Evolutionary conservation across 495 filamentous ascomycete species (phyloP).

Genomic region (Penicillium ochrochloron): DNA sequence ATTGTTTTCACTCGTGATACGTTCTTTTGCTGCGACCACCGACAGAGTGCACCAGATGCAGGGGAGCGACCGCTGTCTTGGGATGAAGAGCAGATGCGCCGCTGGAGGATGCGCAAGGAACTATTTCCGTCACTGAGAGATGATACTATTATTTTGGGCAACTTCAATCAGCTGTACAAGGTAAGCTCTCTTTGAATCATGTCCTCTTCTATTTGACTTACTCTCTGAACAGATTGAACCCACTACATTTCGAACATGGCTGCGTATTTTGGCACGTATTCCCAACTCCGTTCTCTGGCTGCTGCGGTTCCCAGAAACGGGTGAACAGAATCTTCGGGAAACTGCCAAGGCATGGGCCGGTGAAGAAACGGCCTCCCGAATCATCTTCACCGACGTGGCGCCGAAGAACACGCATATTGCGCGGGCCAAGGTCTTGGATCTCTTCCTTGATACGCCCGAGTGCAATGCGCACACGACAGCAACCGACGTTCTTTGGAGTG

Average conservation of each 20-base stretch:
- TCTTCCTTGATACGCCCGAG: slow-evolving; percentile 97
- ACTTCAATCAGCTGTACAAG: slow-evolving; percentile 99
- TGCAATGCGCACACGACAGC: slow-evolving; percentile 99
- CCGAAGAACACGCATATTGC: slow-evolving; percentile 95
- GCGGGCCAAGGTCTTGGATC: slow-evolving; percentile 86
- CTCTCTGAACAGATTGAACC: slow-evolving; percentile 78
- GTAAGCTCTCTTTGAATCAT: slow-evolving; percentile 49
- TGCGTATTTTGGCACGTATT: slow-evolving; percentile 85
- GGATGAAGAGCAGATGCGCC: slow-evolving; percentile 80
- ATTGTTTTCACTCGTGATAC: slow-evolving; percentile 94
- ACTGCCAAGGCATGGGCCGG: slow-evolving; percentile 86
- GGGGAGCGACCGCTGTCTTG: slow-evolving; percentile 68
- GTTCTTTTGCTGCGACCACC: slow-evolving; percentile 98
- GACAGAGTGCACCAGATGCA: slow-evolving; percentile 84
- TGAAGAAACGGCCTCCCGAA: slow-evolving; percentile 82
- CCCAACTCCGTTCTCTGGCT: slow-evolving; percentile 95
- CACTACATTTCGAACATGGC: slow-evolving; percentile 94
- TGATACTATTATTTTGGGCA: slow-evolving; percentile 89
- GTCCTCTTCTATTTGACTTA: slow-evolving; percentile 15
- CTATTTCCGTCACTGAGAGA: slow-evolving; percentile 85
- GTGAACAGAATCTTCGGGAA: slow-evolving; percentile 80
- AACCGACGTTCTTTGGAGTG: slow-evolving; percentile 94
- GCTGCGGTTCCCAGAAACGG: slow-evolving; percentile 92
- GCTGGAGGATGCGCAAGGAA: slow-evolving; percentile 95
- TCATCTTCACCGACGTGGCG: slow-evolving; percentile 96